phyloP scores from a whole-genome alignment of 495 filamentous ascomycete genomes.

The Podospora tetraspora region DNA sequence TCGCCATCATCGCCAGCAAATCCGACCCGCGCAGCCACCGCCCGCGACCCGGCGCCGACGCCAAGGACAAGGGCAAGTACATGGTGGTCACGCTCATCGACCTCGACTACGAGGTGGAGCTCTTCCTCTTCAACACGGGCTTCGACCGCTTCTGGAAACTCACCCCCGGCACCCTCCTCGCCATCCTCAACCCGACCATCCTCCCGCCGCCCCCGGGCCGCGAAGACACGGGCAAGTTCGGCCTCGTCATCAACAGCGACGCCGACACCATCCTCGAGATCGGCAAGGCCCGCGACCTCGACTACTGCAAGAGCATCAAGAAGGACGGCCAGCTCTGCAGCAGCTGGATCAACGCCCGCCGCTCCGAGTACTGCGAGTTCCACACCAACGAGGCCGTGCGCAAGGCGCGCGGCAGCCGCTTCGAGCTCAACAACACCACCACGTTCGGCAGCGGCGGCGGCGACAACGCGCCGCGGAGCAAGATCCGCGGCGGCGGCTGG shows the following conservation, averaged over 20 bases:
- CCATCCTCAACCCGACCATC: slow-evolving; percentile 87
- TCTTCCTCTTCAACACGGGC: slow-evolving; percentile 86
- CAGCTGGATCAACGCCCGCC: slow-evolving; percentile 78
- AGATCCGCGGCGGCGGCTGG: neutral
- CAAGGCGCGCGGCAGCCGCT: slow-evolving; percentile 61
- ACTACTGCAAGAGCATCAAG: slow-evolving; percentile 77
- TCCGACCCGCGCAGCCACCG: slow-evolving; percentile 72
- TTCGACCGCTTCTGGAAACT: slow-evolving; percentile 91
- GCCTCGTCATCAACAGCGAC: slow-evolving; percentile 72
- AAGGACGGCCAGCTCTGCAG: slow-evolving; percentile 79
- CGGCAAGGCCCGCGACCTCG: slow-evolving; percentile 77
- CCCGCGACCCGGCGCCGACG: slow-evolving; percentile 48
- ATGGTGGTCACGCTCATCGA: slow-evolving; percentile 89
- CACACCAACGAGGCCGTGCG: slow-evolving; percentile 76
- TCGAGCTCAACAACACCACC: slow-evolving; percentile 70
- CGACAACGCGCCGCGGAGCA: neutral
- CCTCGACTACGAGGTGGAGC: slow-evolving; percentile 82
- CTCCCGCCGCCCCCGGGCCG: slow-evolving; percentile 74
- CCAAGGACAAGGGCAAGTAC: slow-evolving; percentile 64
- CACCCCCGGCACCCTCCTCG: slow-evolving; percentile 76
- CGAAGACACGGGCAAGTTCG: slow-evolving; percentile 74
- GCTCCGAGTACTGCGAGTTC: slow-evolving; percentile 89
- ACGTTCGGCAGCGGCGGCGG: slow-evolving; percentile 36
- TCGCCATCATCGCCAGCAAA: slow-evolving; percentile 82
- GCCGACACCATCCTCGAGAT: slow-evolving; percentile 88